A percentile compares a stretch with the other conserved stretches of the same genome.
Evolutionary conservation across 306 rosid species (phyloP).

Genomic region (Dalbergia oliveri): DNA sequence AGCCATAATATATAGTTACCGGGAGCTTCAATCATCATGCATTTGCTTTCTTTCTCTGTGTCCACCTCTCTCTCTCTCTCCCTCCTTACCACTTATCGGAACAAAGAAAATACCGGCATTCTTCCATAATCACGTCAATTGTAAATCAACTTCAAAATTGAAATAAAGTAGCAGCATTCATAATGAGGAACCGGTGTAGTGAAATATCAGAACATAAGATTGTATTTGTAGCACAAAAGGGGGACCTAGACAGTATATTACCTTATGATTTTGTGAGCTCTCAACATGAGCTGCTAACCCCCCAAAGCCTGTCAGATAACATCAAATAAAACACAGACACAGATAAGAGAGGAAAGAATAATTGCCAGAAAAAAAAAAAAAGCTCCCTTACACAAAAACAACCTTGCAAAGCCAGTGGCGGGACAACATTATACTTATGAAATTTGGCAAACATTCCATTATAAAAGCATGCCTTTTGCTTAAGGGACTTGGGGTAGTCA

Average conservation of each 20-base stretch:
- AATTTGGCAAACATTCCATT: constrained; percentile 37
- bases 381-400: background rate
- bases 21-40: constrained; percentile 9
- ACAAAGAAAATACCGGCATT: background rate
- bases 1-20: background rate
- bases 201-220: constrained; percentile 24
- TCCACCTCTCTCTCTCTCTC: constrained; percentile 2
- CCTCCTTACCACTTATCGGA: constrained; percentile 2
- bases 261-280: constrained; percentile 49
- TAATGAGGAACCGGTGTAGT: background rate
- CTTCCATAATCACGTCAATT: constrained; percentile 10
- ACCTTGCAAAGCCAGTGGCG: constrained; percentile 57
- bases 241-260: constrained; percentile 37
- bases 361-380: background rate
- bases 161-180: background rate
- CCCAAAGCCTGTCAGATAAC: constrained; percentile 57
- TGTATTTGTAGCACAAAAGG: constrained; percentile 6
- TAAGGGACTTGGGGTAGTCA: constrained; percentile 49
- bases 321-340: constrained; percentile 38
- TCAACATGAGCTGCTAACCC: constrained; percentile 48
- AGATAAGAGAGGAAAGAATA: constrained; percentile 3
- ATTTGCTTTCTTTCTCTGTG: constrained; percentile 7
- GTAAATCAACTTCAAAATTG: constrained; percentile 16
- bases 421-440: constrained; percentile 44
- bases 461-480: constrained; percentile 40